A percentile compares a stretch with the other conserved stretches of the same genome.
Conservation (phyloP, 2,329 filamentous ascomycete genomes). For the Huntiella decipiens region DNA sequence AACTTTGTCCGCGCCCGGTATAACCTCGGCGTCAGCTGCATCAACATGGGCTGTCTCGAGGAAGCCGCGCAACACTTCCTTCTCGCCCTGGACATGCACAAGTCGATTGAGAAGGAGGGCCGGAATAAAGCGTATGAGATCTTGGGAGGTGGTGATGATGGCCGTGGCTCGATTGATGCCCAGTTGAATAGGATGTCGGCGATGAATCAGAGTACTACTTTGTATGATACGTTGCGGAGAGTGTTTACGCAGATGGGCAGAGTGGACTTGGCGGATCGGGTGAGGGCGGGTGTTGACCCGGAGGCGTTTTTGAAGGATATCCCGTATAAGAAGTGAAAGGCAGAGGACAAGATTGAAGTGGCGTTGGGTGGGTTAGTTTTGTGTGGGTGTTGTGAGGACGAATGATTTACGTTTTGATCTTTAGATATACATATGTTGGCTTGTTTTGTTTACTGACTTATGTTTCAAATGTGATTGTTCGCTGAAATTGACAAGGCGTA, state of each 20-base stretch:
- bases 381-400: conserved; percentile 1
- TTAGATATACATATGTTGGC: background rate
- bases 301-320: conserved; percentile 64
- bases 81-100: conserved; percentile 86
- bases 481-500: background rate
- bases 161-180: conserved; percentile 34
- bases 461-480: background rate
- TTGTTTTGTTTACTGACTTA: background rate
- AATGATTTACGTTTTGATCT: background rate
- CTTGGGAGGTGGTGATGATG: conserved; percentile 34
- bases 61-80: conserved; percentile 87
- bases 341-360: background rate
- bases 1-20: conserved; percentile 96
- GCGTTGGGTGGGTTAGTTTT: background rate
- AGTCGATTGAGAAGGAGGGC: conserved; percentile 72
- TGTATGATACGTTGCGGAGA: conserved; percentile 82
- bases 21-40: conserved; percentile 89
- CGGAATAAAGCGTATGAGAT: conserved; percentile 70
- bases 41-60: conserved; percentile 89
- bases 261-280: conserved; percentile 70
- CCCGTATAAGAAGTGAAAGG: conserved; percentile 32
- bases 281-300: conserved; percentile 77
- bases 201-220: conserved; percentile 90
- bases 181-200: conserved; percentile 73
- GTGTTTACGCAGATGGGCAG: conserved; percentile 96